Conservation (phyloP, 257 asterid genomes). For the Fraxinus pennsylvanica region DNA sequence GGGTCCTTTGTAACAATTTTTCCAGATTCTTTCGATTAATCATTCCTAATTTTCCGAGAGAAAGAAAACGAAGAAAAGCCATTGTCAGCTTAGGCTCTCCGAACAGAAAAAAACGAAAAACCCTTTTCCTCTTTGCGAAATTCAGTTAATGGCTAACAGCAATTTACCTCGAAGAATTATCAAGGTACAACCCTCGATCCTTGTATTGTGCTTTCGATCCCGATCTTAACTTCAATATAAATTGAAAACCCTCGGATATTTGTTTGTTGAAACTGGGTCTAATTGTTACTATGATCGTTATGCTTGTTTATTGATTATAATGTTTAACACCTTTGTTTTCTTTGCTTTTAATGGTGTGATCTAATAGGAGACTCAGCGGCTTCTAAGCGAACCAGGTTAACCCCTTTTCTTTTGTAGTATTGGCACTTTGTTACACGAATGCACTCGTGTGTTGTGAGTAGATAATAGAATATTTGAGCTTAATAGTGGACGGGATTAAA, state of each 20-base stretch:
- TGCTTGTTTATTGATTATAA: not conserved
- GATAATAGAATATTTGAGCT: constrained; percentile 15
- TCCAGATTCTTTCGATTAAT: not conserved
- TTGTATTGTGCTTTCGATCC: constrained; percentile 46
- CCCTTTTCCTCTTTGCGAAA: constrained; percentile 10
- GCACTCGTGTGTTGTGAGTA: not conserved
- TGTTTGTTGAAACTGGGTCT: constrained; percentile 3
- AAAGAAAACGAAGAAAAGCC: not conserved
- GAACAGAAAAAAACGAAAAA: constrained; percentile 8
- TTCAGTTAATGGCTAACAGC: constrained; percentile 62
- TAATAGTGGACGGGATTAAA: not conserved
- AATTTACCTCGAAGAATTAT: constrained; percentile 63
- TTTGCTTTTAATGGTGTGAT: constrained; percentile 6
- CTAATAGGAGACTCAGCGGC: constrained; percentile 97
- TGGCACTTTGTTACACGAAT: not conserved
- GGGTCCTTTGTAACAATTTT: not conserved
- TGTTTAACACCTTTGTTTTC: constrained; percentile 17
- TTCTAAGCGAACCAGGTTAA: constrained; percentile 96
- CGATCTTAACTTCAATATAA: constrained; percentile 25
- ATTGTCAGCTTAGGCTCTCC: constrained; percentile 32
- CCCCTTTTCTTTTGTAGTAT: not conserved
- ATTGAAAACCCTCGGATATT: constrained; percentile 31
- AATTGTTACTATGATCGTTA: constrained; percentile 6
- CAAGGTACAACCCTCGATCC: constrained; percentile 77
- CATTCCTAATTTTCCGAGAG: not conserved